Conservation (phyloP, 2,329 filamentous ascomycete genomes). For the Alternaria alternata region DNA sequence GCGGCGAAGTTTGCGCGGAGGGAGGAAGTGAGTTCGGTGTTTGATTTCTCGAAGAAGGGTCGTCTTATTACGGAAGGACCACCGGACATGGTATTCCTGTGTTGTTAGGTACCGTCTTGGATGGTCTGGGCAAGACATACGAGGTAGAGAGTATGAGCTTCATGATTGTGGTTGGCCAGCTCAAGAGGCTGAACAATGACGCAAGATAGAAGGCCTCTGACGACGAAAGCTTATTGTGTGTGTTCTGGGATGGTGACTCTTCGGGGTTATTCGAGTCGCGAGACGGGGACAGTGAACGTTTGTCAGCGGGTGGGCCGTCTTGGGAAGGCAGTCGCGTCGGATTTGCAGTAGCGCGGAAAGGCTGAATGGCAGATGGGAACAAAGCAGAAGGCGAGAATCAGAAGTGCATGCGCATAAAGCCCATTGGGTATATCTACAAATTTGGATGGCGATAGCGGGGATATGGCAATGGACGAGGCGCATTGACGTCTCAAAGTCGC, state of each 20-base stretch:
- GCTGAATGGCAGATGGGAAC: neutral
- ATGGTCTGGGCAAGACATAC: constrained; percentile 61
- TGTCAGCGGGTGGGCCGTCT: constrained; percentile 30
- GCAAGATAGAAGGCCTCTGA: neutral
- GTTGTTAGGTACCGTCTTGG: constrained; percentile 54
- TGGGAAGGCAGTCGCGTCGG: constrained; percentile 6
- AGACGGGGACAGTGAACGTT: constrained; percentile 18
- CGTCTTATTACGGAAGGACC: constrained; percentile 86
- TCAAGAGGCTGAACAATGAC: neutral
- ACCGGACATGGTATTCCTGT: constrained; percentile 84
- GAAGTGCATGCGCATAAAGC: constrained; percentile 1
- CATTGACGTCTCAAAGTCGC: constrained; percentile 35
- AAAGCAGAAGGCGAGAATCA: neutral
- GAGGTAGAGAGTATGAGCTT: constrained; percentile 86
- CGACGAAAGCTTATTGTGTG: neutral
- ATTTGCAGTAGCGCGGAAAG: neutral
- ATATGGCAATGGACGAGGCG: constrained; percentile 16
- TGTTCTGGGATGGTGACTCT: neutral
- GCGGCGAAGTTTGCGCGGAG: constrained; percentile 83
- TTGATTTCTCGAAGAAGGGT: constrained; percentile 80
- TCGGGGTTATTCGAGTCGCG: neutral
- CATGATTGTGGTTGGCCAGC: constrained; percentile 60
- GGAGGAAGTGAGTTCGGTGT: constrained; percentile 89
- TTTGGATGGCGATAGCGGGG: constrained; percentile 10
- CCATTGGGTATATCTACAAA: neutral